Evolutionary conservation across 257 asterid species (phyloP).

Genomic region (Orobanche coerulescens): DNA sequence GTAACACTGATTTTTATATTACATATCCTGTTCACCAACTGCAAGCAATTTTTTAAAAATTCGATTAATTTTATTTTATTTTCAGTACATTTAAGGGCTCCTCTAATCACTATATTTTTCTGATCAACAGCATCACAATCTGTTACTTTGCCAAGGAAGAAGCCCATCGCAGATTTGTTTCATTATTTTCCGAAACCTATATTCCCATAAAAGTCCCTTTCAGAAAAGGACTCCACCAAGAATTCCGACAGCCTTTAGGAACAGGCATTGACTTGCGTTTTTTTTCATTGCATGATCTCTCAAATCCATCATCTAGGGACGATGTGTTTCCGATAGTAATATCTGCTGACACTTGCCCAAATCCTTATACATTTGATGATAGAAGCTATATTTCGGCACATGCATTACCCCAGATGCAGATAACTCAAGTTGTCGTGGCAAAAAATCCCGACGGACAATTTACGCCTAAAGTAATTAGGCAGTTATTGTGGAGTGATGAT

Average conservation of each 20-base stretch:
- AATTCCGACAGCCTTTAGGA: constrained; percentile 84
- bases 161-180: constrained; percentile 42
- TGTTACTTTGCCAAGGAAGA: constrained; percentile 85
- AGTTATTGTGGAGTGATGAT: constrained; percentile 68
- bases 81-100: background rate
- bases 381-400: background rate
- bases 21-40: background rate
- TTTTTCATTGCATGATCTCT: constrained; percentile 65
- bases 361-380: background rate
- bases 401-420: constrained; percentile 30
- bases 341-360: constrained; percentile 34
- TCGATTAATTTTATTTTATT: background rate
- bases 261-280: constrained; percentile 88
- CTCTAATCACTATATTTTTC: background rate
- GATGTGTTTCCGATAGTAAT: constrained; percentile 83
- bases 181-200: constrained; percentile 59
- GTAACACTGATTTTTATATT: background rate
- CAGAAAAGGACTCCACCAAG: constrained; percentile 70
- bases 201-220: constrained; percentile 64
- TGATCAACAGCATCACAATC: constrained; percentile 52
- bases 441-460: constrained; percentile 45
- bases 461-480: constrained; percentile 64
- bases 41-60: background rate
- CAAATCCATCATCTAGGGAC: constrained; percentile 57
- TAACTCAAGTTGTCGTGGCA: constrained; percentile 66